Percentiles rank a stretch among this genome's conserved stretches.
Conservation (phyloP, 306 rosid genomes). For the Macrotyloma uniflorum region DNA sequence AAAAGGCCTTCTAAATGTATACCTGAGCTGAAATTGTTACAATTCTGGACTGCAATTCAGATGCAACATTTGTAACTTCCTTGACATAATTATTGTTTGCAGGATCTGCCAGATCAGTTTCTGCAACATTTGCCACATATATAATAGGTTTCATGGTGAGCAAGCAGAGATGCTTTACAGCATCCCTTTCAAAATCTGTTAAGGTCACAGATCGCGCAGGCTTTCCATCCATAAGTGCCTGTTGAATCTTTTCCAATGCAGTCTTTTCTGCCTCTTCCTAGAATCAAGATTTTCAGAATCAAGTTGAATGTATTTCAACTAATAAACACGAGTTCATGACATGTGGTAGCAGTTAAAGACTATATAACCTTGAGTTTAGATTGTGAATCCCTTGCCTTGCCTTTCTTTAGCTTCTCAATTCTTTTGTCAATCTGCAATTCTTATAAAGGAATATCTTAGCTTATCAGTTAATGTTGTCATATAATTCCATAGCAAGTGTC, state of each 20-base stretch:
- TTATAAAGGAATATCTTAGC: constrained; percentile 59
- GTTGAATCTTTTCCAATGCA: constrained; percentile 77
- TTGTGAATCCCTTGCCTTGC: constrained; percentile 84
- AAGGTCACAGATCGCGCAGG: constrained; percentile 92
- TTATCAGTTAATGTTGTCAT: constrained; percentile 49
- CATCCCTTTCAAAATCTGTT: constrained; percentile 76
- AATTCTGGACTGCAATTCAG: constrained; percentile 78
- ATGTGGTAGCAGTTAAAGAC: constrained; percentile 17
- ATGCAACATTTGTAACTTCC: constrained; percentile 70
- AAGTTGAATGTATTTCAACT: constrained; percentile 12
- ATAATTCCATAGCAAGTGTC: constrained; percentile 10
- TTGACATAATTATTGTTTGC: constrained; percentile 61
- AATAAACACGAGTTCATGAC: background rate
- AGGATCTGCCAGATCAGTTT: constrained; percentile 86
- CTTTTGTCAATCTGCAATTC: constrained; percentile 97
- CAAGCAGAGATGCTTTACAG: constrained; percentile 83
- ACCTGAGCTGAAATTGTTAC: constrained; percentile 98
- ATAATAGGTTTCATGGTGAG: constrained; percentile 91
- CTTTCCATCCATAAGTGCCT: constrained; percentile 89
- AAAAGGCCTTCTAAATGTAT: constrained; percentile 13
- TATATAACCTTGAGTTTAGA: constrained; percentile 72
- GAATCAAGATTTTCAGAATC: constrained; percentile 38
- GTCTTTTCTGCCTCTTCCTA: constrained; percentile 93
- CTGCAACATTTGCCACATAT: constrained; percentile 94
- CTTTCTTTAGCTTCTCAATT: constrained; percentile 87